phyloP scores from a whole-genome alignment of 176 grass and related monocot genomes.

The Aegilops bicornis region DNA sequence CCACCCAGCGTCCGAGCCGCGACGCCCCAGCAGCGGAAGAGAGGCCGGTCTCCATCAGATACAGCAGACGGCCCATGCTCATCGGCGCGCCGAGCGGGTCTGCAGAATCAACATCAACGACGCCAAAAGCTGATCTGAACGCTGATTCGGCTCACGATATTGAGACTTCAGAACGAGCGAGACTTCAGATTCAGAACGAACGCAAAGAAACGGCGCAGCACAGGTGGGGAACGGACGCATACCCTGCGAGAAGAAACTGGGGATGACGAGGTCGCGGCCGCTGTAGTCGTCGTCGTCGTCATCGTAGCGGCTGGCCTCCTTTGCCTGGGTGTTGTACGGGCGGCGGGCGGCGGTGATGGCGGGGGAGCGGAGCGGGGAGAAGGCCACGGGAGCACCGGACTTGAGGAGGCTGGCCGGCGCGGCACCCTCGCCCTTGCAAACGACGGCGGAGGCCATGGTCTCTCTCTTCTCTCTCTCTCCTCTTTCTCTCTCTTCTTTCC shows the following conservation, averaged over 20 bases:
- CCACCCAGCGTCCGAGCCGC: slow-evolving; percentile 38
- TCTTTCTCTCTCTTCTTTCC: background rate
- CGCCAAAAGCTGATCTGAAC: background rate
- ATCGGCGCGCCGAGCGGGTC: slow-evolving; percentile 39
- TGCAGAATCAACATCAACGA: background rate
- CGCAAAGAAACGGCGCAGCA: background rate
- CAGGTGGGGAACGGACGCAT: background rate
- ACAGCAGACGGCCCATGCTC: slow-evolving; percentile 34
- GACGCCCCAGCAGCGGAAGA: background rate
- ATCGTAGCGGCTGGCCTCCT: slow-evolving; percentile 23
- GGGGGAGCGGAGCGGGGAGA: background rate
- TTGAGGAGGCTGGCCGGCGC: slow-evolving; percentile 33
- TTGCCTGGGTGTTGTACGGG: slow-evolving; percentile 28
- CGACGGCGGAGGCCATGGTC: slow-evolving; percentile 48
- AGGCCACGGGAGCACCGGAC: background rate
- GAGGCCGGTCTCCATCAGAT: slow-evolving; percentile 33
- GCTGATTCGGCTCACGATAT: too few relatives aligned
- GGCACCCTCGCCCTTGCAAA: background rate
- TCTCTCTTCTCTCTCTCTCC: background rate
- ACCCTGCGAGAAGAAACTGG: slow-evolving; percentile 30
- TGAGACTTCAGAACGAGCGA: background rate
- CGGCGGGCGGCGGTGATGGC: background rate
- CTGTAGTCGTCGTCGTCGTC: background rate
- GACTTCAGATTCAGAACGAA: background rate
- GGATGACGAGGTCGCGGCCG: background rate